Evolutionary conservation across 2,329 filamentous ascomycete genomes (phyloP).

Genomic region (Mycosphaerelloides madeirae): DNA sequence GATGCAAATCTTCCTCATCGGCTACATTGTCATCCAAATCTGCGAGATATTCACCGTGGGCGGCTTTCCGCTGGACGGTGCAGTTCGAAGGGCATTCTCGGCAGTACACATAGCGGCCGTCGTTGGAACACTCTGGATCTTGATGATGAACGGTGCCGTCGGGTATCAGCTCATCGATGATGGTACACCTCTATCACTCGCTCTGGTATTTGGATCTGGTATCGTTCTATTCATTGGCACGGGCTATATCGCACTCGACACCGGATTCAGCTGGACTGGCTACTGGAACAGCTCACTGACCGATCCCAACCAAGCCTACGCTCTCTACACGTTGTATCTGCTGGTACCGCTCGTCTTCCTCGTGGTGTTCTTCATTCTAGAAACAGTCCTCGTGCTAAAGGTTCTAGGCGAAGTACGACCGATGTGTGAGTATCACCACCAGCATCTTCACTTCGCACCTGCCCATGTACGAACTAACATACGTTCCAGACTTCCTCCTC

Average conservation of each 20-base stretch:
- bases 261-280: constrained; percentile 77
- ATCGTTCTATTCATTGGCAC: constrained; percentile 76
- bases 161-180: constrained; percentile 93
- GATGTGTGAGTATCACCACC: constrained; percentile 58
- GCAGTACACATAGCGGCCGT: constrained; percentile 89
- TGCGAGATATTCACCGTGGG: constrained; percentile 97
- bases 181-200: constrained; percentile 78
- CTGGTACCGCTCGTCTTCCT: constrained; percentile 83
- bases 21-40: constrained; percentile 81
- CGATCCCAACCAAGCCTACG: constrained; percentile 62
- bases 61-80: constrained; percentile 69
- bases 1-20: constrained; percentile 88
- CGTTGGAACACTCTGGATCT: constrained; percentile 82
- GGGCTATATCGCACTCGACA: constrained; percentile 93
- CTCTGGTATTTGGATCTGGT: constrained; percentile 67
- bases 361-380: constrained; percentile 79
- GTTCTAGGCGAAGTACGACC: constrained; percentile 84
- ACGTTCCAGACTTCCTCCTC: constrained; percentile 61
- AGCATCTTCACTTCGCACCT: neutral
- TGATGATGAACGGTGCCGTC: constrained; percentile 51
- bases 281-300: constrained; percentile 60
- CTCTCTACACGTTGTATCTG: constrained; percentile 91
- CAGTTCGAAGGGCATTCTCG: constrained; percentile 74
- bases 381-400: constrained; percentile 75
- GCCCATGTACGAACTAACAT: too few relatives aligned